Conservation (phyloP, 345 rosid species). For the Sonneratia alba region DNA sequence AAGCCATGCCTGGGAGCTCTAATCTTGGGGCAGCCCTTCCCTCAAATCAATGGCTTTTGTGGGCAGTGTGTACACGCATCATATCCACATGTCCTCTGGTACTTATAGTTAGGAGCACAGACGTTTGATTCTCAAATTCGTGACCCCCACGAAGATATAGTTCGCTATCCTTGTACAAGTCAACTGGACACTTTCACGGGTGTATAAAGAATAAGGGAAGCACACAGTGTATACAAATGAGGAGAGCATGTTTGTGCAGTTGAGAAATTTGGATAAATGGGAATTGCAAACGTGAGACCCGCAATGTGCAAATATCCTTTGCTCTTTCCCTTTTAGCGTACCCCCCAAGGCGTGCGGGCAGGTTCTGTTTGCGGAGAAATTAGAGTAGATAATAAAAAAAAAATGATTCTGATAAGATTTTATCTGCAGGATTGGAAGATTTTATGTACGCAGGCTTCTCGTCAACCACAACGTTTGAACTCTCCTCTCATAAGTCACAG, state of each 20-base stretch:
- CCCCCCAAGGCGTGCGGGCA: background rate
- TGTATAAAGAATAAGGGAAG: background rate
- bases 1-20: background rate
- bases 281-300: slow-evolving; percentile 3
- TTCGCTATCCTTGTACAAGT: background rate
- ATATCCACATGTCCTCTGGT: background rate
- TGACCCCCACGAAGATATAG: slow-evolving; percentile 8
- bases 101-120: background rate
- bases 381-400: too few relatives aligned
- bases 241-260: background rate
- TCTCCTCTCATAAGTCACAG: too few relatives aligned
- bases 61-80: background rate
- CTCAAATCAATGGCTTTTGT: background rate
- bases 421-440: background rate
- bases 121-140: background rate
- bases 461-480: too few relatives aligned
- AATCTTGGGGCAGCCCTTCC: background rate
- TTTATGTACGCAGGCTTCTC: too few relatives aligned
- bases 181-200: background rate
- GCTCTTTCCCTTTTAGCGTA: too few relatives aligned
- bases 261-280: background rate
- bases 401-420: background rate
- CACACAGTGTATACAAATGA: too few relatives aligned
- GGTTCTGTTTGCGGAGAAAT: background rate
- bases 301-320: background rate